Conservation (phyloP, 306 rosid species). For the Urtica urens region DNA sequence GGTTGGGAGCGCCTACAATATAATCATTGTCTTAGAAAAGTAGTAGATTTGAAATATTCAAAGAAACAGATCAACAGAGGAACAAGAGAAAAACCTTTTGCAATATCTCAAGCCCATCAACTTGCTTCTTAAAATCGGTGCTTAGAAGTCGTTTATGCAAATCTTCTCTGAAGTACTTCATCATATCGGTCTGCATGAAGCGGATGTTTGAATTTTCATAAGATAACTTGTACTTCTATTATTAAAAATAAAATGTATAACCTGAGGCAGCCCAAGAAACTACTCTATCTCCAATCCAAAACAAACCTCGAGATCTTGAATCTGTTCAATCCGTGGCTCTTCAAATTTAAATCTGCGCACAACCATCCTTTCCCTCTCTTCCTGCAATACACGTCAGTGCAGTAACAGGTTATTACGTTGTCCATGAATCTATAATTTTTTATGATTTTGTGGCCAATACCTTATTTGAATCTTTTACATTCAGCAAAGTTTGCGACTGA, state of each 20-base stretch:
- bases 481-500: slow-evolving; percentile 75
- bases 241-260: neutral
- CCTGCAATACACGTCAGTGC: slow-evolving; percentile 42
- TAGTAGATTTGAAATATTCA: slow-evolving; percentile 1
- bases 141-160: slow-evolving; percentile 84
- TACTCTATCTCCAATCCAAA: neutral
- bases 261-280: slow-evolving; percentile 3
- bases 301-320: slow-evolving; percentile 95
- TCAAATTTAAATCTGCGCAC: slow-evolving; percentile 88
- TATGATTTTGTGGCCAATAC: too few relatives aligned
- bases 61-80: slow-evolving; percentile 1
- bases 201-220: slow-evolving; percentile 10
- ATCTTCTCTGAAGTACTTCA: slow-evolving; percentile 93
- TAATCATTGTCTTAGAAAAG: slow-evolving; percentile 7
- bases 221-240: too few relatives aligned
- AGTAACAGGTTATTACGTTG: slow-evolving; percentile 2
- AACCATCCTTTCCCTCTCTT: slow-evolving; percentile 83
- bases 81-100: slow-evolving; percentile 53
- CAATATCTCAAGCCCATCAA: slow-evolving; percentile 90
- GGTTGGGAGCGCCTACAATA: slow-evolving; percentile 76
- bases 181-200: slow-evolving; percentile 73
- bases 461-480: slow-evolving; percentile 89
- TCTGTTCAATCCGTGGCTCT: slow-evolving; percentile 87
- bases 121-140: slow-evolving; percentile 92
- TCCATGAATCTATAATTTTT: too few relatives aligned